Evolutionary conservation across 2,329 filamentous ascomycete genomes (phyloP).

Genomic region (Pyrenophora graminea): DNA sequence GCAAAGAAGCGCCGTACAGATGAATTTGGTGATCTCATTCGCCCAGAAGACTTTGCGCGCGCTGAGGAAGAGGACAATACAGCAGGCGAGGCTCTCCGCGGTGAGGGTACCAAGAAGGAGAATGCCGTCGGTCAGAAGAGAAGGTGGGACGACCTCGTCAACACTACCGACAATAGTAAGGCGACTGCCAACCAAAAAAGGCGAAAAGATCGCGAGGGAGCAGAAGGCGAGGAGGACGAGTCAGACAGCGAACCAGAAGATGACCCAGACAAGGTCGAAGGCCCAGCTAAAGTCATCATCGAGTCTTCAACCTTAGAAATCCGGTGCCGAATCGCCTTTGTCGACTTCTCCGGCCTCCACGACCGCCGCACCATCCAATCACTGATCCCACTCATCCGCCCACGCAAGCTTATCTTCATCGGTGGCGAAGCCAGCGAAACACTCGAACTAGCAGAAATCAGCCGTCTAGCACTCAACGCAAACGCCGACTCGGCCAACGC

Average conservation of each 20-base stretch:
- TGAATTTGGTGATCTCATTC: constrained; percentile 92
- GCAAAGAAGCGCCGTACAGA: constrained; percentile 78
- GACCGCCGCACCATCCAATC: constrained; percentile 93
- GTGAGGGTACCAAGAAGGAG: constrained; percentile 55
- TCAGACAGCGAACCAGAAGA: constrained; percentile 55
- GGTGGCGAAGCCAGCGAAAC: constrained; percentile 78
- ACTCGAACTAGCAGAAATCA: constrained; percentile 75
- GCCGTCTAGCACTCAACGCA: constrained; percentile 65
- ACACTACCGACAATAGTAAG: constrained; percentile 45
- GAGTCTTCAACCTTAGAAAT: constrained; percentile 67
- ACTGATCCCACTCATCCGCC: constrained; percentile 90
- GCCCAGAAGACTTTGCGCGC: constrained; percentile 89
- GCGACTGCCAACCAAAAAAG: constrained; percentile 61
- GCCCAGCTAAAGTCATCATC: constrained; percentile 76
- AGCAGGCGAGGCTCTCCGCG: constrained; percentile 66
- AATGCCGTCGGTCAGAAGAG: constrained; percentile 80
- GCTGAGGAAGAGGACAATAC: constrained; percentile 86
- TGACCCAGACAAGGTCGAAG: constrained; percentile 60
- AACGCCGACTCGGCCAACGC: constrained; percentile 51
- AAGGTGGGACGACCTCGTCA: constrained; percentile 78
- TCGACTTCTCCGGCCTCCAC: constrained; percentile 91
- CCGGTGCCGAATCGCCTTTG: constrained; percentile 77
- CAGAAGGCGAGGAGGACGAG: constrained; percentile 38
- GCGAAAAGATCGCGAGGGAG: constrained; percentile 49
- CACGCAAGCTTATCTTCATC: constrained; percentile 91